These are phyloP conservation scores for Blastocystis hominis DNA, from an alignment of 352 stramenopile genomes.

Conservation along the genomic window DNA sequence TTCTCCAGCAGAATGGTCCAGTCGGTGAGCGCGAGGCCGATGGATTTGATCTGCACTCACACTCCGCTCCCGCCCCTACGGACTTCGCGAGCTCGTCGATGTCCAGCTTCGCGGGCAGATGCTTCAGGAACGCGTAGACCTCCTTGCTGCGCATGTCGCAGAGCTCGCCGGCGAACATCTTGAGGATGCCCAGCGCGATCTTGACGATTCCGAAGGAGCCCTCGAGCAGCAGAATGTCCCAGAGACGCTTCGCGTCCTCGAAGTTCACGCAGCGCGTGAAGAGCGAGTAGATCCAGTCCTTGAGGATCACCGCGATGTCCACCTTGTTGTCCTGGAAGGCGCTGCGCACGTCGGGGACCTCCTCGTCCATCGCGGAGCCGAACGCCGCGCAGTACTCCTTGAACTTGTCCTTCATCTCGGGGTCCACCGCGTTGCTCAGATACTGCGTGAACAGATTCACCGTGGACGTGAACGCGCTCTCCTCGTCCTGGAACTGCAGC, in stretches of 20 bases:
- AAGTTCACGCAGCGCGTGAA: constrained; percentile 51
- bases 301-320: neutral
- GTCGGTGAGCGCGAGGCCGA: neutral
- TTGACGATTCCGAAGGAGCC: constrained; percentile 47
- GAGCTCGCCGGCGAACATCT: neutral
- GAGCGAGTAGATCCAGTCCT: constrained; percentile 46
- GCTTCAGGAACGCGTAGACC: constrained; percentile 50
- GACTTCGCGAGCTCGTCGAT: constrained; percentile 44
- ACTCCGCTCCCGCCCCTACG: neutral
- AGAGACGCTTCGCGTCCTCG: constrained; percentile 48
- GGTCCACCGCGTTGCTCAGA: constrained; percentile 12
- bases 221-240: constrained; percentile 55
- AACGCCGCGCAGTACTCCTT: constrained; percentile 29
- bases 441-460: constrained; percentile 50
- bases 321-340: constrained; percentile 32
- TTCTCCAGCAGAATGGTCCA: constrained; percentile 15
- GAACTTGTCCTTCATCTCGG: constrained; percentile 28
- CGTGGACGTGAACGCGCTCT: constrained; percentile 42
- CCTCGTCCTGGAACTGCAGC: constrained; percentile 45
- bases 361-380: neutral
- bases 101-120: constrained; percentile 42
- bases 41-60: constrained; percentile 37
- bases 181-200: constrained; percentile 43
- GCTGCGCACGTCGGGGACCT: neutral
- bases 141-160: neutral